Conservation (phyloP, 2,329 filamentous ascomycete genomes). For the Cladosporium sp. region DNA sequence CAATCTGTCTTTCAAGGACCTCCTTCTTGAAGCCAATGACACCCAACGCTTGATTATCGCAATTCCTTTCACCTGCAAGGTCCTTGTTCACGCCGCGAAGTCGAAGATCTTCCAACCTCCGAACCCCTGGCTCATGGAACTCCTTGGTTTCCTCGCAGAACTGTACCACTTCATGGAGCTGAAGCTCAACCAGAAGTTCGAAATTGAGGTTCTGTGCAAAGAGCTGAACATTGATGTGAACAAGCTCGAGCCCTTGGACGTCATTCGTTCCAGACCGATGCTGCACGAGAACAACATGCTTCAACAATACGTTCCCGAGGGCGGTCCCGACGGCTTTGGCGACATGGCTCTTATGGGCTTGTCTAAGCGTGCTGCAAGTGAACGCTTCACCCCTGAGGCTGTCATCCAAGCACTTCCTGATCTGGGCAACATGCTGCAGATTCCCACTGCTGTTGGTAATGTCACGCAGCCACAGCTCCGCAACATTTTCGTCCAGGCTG, state of each 20-base stretch:
- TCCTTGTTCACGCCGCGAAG: conserved; percentile 75
- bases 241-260: conserved; percentile 78
- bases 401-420: conserved; percentile 81
- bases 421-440: conserved; percentile 70
- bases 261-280: conserved; percentile 69
- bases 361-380: conserved; percentile 56
- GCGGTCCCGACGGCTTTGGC: conserved; percentile 70
- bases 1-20: conserved; percentile 94
- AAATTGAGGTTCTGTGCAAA: conserved; percentile 96
- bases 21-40: conserved; percentile 89
- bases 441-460: conserved; percentile 73
- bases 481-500: conserved; percentile 76
- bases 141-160: conserved; percentile 84
- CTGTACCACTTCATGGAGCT: conserved; percentile 89
- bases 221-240: conserved; percentile 90
- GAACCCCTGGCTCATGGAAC: conserved; percentile 97
- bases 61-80: conserved; percentile 97
- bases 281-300: conserved; percentile 30
- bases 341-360: conserved; percentile 70
- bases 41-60: conserved; percentile 87
- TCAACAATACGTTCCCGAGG: conserved; percentile 39
- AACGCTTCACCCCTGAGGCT: conserved; percentile 70
- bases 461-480: conserved; percentile 63
- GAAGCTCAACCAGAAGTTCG: conserved; percentile 95
- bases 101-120: conserved; percentile 90